Evolutionary conservation across 352 stramenopile genomes (phyloP).

Genomic region (Globisporangium irregulare): DNA sequence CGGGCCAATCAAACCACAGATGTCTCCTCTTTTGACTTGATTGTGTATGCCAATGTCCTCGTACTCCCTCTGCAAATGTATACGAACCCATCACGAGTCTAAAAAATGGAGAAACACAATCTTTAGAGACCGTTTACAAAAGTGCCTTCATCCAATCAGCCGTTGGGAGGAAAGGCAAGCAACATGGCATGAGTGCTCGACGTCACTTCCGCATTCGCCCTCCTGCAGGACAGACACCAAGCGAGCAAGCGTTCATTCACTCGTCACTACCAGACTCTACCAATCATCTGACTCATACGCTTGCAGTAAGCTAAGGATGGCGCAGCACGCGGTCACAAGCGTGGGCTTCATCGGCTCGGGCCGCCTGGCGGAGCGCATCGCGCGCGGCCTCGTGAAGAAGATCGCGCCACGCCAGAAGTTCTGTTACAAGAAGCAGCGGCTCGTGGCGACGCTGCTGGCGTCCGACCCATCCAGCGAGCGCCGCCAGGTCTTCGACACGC

Average conservation of each 20-base stretch:
- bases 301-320: not conserved
- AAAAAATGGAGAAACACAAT: not conserved
- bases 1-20: no score
- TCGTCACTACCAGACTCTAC: not conserved
- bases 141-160: slow-evolving; percentile 4
- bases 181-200: not conserved
- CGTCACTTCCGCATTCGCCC: not conserved
- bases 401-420: slow-evolving; percentile 59
- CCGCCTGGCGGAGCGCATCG: slow-evolving; percentile 55
- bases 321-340: slow-evolving; percentile 40
- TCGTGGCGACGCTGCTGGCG: slow-evolving; percentile 66
- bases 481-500: slow-evolving; percentile 49
- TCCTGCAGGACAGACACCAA: not conserved
- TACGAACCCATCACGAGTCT: not conserved
- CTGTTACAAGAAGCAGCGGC: slow-evolving; percentile 70
- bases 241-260: not conserved
- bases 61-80: no score
- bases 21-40: no score
- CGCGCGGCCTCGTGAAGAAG: slow-evolving; percentile 60
- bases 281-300: not conserved
- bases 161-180: not conserved
- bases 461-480: slow-evolving; percentile 57
- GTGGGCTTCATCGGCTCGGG: slow-evolving; percentile 75
- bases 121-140: no score
- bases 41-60: no score